Evolutionary conservation across 805 yeast genomes (phyloP).

Genomic region (Suhomyces kilbournensis): DNA sequence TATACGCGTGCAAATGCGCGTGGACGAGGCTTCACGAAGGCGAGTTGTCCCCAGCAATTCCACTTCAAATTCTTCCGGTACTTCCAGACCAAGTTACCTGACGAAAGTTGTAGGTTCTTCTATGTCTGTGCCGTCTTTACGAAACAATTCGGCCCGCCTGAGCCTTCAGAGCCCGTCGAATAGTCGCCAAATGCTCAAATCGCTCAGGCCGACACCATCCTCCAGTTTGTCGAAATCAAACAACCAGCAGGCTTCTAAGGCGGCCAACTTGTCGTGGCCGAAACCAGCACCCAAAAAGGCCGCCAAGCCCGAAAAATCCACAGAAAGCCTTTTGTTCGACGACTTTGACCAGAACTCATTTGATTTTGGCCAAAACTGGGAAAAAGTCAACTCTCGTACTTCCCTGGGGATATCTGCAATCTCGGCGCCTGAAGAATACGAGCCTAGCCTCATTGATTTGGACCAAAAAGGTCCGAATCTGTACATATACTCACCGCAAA

Average conservation of each 20-base stretch:
- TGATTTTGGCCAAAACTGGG: conserved; percentile 7
- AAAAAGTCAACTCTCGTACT: conserved; percentile 5
- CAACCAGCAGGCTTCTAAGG: conserved; percentile 22
- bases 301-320: conserved; percentile 1
- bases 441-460: conserved; percentile 68
- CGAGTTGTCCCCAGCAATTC: conserved; percentile 1
- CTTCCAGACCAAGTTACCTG: background rate
- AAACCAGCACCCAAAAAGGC: conserved; percentile 9
- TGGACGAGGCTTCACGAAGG: conserved; percentile 35
- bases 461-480: conserved; percentile 49
- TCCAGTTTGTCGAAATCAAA: conserved; percentile 11
- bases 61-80: background rate
- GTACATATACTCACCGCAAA: background rate
- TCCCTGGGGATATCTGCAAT: conserved; percentile 5
- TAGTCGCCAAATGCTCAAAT: conserved; percentile 29
- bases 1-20: conserved; percentile 36
- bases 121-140: conserved; percentile 17
- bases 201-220: conserved; percentile 21
- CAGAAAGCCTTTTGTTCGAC: conserved; percentile 24
- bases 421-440: conserved; percentile 9
- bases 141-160: conserved; percentile 6
- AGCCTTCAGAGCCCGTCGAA: background rate
- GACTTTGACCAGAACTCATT: conserved; percentile 39
- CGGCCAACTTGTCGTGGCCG: conserved; percentile 32
- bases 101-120: conserved; percentile 1